Base-by-base conservation (phyloP, 257 asterid species). In the Solanum lycopersicoides region DNA sequence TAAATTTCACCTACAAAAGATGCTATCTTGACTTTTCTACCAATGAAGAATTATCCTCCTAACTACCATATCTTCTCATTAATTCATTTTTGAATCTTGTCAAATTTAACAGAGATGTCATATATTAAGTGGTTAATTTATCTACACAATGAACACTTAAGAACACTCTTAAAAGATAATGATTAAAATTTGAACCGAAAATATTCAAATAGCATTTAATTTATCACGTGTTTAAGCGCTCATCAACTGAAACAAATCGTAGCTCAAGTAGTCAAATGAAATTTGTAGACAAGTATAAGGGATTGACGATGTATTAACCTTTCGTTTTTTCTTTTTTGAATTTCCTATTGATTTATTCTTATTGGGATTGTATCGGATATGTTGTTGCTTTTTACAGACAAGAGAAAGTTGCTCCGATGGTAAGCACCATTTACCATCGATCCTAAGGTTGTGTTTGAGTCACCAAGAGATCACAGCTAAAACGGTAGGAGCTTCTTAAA, bases 391-490 rank as follows among this genome's bases (percentile, higher is more conserved):
- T 15, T 3, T n/a, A 63, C 32, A 0, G 71, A n/a, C 1, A n/a
- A n/a, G 34, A 3, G 8, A 5, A n/a, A 65, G 8, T n/a, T 65
- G 7, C 16, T n/a, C 0, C 3, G 9, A 65, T 65, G 0, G 15
- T n/a, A 65, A 12, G 3, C 34, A n/a, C 8, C 1, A 7, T 4
- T 63, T 12, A 65, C 4, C 34, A n/a, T 25, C 34, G 12, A 65
- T 0, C 7, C 18, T n/a, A 65, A n/a, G 1, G 4, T 4, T 65
- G 16, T 65, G 15, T 65, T 65, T 5, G 16, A n/a, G 1, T 63
- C 1, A n/a, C 8, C 71, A n/a, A 63, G 1, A 15, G 16, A 53
- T 16, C 4, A 1, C 10, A 63, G 16, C 71, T 63, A 63, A 60
- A 9, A 63, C 16, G 3, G 65, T 63, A 32, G 15, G 34, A 63